Base-by-base conservation (phyloP, 2,329 filamentous ascomycete genomes). In the Leptographium procerum region DNA sequence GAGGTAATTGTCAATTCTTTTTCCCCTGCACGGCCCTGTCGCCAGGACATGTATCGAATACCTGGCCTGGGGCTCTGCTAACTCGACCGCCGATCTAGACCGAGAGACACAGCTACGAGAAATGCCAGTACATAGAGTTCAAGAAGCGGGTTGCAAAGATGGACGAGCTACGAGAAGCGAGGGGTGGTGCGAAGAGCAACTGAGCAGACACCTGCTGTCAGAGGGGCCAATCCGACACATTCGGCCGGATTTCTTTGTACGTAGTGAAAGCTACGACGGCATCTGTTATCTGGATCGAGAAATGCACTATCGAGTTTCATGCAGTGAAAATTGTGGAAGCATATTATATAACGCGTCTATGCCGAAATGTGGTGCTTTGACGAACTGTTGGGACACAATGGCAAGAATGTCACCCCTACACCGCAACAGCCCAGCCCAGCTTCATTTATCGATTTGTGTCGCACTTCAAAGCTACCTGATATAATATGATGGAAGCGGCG, bases 61-160 rank as follows among this genome's bases (percentile, higher is more conserved):
- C 36, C 3, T 28, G 31, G 10, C 5, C 31, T 33, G 31, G 31
- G 31, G n/a, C 19, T 43, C 16, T 45, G 26, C 36, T 51, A 31
- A 51, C 45, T 29, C 24, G 13, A 16, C 40, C 1, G 11, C 26
- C 7, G 10, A 24, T n/a, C 14, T 70, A 97, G 94, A 85, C 91
- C 73, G 94, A 99, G 80, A 82, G 94, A 78, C 94, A 99, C 77
- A 87, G 86, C 69, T 99, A 99, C 80, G 94, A 99, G 73, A 97
- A 97, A 75, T 99, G 94, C 83, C 94, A 99, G 71, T 99, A 99
- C 75, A 88, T 88, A 64, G 94, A 97, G 73, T 99, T 99, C 81
- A 96, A 96, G 85, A 90, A 92, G 82, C 86, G 94, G 60, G 94
- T 99, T 64, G 89, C 88, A 70, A 97, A 96, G 85, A 99, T 99